These are phyloP conservation scores for Podaxis rugospora DNA, from an alignment of 768 basidiomycete species.

Conservation along the genomic window DNA sequence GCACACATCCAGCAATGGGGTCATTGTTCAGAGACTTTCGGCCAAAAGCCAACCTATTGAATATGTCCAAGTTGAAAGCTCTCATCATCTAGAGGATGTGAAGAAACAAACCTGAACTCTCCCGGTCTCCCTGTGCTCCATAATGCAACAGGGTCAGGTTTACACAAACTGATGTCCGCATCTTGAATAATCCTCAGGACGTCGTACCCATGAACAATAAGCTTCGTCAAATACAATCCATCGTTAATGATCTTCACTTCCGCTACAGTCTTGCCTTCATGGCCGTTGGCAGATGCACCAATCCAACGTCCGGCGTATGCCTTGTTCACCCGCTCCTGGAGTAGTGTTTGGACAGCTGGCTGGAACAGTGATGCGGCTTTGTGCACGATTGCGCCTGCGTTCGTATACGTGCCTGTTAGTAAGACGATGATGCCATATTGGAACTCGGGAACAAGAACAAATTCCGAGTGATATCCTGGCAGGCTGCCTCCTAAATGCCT, in stretches of 20 bases:
- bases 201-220: constrained; percentile 29
- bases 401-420: constrained; percentile 30
- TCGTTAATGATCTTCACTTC: constrained; percentile 28
- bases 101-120: constrained; percentile 30
- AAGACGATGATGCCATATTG: constrained; percentile 39
- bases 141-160: constrained; percentile 20
- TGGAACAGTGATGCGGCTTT: constrained; percentile 29
- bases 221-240: constrained; percentile 25
- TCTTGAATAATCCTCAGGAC: constrained; percentile 28
- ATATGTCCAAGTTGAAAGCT: not conserved
- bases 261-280: constrained; percentile 7
- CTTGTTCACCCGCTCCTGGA: constrained; percentile 21
- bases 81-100: not conserved
- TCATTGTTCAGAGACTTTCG: constrained; percentile 22
- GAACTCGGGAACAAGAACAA: constrained; percentile 33
- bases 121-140: constrained; percentile 34
- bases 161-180: constrained; percentile 7
- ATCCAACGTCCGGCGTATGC: constrained; percentile 32
- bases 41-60: constrained; percentile 24
- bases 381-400: constrained; percentile 25
- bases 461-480: constrained; percentile 34
- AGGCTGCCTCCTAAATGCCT: constrained; percentile 31
- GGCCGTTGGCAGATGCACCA: constrained; percentile 15
- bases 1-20: constrained; percentile 26
- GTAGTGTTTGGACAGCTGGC: constrained; percentile 28